Base-by-base conservation (phyloP, 2,329 filamentous ascomycete genomes). In the Nothopassalora personata region DNA sequence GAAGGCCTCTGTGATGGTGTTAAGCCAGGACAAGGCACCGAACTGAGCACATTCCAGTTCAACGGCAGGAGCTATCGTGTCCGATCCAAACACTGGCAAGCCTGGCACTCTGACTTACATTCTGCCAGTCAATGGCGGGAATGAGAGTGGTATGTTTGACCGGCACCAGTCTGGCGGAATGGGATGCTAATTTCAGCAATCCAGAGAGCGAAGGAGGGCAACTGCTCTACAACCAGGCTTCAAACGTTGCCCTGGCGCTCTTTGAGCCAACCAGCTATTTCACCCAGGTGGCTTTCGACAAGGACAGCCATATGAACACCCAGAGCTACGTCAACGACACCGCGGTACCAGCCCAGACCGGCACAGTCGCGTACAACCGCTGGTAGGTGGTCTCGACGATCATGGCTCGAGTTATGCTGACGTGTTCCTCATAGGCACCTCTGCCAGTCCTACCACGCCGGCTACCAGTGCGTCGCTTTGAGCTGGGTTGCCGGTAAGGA, bases 391-490 rank as follows among this genome's bases (percentile, higher is more conserved):
- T 49, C 18, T 10, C 10, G 10, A n/a, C 1, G 39, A 7, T 18
- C 39, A n/a, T 43, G 15, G 13, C n/a, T 13, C 8, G 39, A 15
- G 5, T 43, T 43, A 15, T 43, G 39, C 39, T 43, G n/a, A 43
- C n/a, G 13, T 15, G 15, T 18, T n/a, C 1, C 4, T 43, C 2
- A 8, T n/a, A 43, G 39, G 39, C 77, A 75, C 61, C 68, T 74
- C 4, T 81, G 79, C 64, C 63, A 70, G 45, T 80, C 77, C 1
- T 39, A 58, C 54, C 75, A 68, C 61, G 23, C 53, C 1, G 73
- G 68, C 15, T 81, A 81, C 61, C 55, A 57, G 27, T 81, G 81
- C 63, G 62, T 63, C n/a, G 77, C 74, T 15, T 57, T 80, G 49
- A 72, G 70, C 33, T 81, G 77, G 76, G 72, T 71, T 2, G 49